phyloP scores from a whole-genome alignment of 2,329 filamentous ascomycete species.

The Talaromyces sp. region DNA sequence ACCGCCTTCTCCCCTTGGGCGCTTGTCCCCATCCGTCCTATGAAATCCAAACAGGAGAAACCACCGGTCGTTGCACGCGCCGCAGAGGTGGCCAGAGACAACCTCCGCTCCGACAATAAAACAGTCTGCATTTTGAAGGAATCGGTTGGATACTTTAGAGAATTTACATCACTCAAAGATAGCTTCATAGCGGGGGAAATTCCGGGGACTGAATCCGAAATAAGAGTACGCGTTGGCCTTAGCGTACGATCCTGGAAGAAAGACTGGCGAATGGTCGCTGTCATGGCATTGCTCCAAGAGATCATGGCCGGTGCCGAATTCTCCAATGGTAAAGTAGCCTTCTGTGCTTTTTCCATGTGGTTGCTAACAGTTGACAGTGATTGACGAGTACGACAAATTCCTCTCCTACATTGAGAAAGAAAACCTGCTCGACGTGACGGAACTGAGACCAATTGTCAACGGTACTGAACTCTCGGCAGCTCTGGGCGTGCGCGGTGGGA shows the following conservation, averaged over 20 bases:
- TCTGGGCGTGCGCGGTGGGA: slow-evolving; percentile 61
- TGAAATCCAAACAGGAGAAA: slow-evolving; percentile 40
- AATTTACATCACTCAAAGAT: slow-evolving; percentile 59
- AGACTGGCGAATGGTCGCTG: slow-evolving; percentile 36
- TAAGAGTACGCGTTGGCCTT: slow-evolving; percentile 32
- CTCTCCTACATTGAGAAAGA: slow-evolving; percentile 47
- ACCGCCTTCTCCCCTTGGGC: slow-evolving; percentile 71
- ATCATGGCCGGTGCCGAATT: slow-evolving; percentile 28
- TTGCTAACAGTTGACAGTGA: slow-evolving; percentile 28
- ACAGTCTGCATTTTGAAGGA: slow-evolving; percentile 62
- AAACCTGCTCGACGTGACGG: slow-evolving; percentile 47
- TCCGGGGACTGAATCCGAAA: slow-evolving; percentile 25
- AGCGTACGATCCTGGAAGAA: slow-evolving; percentile 30
- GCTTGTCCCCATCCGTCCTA: slow-evolving; percentile 39
- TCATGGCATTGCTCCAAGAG: slow-evolving; percentile 37
- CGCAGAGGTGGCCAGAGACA: slow-evolving; percentile 64
- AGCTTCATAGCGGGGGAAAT: slow-evolving; percentile 23
- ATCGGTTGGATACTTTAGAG: slow-evolving; percentile 56
- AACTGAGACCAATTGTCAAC: slow-evolving; percentile 63
- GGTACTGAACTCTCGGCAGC: slow-evolving; percentile 67
- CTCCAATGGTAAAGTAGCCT: slow-evolving; percentile 24
- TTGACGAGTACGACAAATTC: slow-evolving; percentile 50
- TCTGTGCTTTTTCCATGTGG: background rate
- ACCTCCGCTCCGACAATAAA: slow-evolving; percentile 74
- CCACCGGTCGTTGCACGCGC: slow-evolving; percentile 54